Base-by-base conservation (phyloP, 257 asterid genomes). In the Thymus mandschuricus region DNA sequence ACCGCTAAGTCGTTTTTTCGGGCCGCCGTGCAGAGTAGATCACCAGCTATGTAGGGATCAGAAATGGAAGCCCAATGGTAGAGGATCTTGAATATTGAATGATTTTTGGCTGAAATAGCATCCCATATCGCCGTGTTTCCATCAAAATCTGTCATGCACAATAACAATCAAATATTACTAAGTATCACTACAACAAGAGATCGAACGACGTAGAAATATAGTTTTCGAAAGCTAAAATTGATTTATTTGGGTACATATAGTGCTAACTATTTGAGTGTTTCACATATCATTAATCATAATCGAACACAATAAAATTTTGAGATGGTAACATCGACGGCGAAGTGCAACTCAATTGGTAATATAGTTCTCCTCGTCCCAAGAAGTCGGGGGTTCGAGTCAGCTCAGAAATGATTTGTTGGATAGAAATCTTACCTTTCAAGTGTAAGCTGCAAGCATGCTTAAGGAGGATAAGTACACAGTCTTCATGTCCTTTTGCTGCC, bases 111-210 rank as follows among this genome's bases (percentile, higher is more conserved):
- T 35, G 87, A 64, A 75, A 94, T 70, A 7, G 96, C 96, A 11
- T 91, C 89, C 99, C 97, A 94, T 60, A 94, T 8, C 0, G 97
- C 97, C 0, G 92, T 91, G 86, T 91, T 81, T 11, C 96, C 99
- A 8, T 89, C 86, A 12, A 70, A 27, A 82, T 94, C 97, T 92
- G 82, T n/a, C 3, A 21, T 29, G 3, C n/a, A n/a, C n/a, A 7
- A 3, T 29, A 10, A 12, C 45, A 51, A 50, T 34, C 60, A n/a
- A 28, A 71, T 30, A 5, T 51, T 34, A 65, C 43, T 54, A 44
- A 15, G 40, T 31, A 9, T 6, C 13, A 27, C 49, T 8, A 3
- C 34, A 2, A 49, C 21, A 15, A 11, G 6, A 48, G 21, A 15
- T n/a, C n/a, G n/a, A n/a, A n/a, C n/a, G n/a, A n/a, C n/a, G n/a